Evolutionary conservation across 2,329 filamentous ascomycete species (phyloP).

Genomic region (Incumbomyces lentus): DNA sequence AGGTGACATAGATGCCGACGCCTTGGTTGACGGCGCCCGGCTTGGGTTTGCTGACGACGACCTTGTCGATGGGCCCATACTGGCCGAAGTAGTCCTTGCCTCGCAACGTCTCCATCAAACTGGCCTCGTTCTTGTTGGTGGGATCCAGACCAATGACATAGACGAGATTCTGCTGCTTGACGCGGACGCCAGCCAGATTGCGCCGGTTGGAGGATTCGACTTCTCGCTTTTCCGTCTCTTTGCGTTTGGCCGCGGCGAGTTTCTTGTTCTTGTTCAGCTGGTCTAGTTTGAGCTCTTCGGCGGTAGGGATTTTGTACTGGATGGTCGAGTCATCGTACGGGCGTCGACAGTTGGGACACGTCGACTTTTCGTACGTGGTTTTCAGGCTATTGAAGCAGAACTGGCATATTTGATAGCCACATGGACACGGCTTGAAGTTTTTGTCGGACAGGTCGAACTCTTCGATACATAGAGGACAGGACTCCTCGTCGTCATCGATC

Average conservation of each 20-base stretch:
- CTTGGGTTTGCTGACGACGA: constrained; percentile 94
- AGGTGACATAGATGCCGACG: constrained; percentile 97
- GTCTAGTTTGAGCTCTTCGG: constrained; percentile 54
- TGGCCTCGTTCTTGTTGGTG: constrained; percentile 79
- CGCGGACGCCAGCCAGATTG: constrained; percentile 86
- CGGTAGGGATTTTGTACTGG: constrained; percentile 88
- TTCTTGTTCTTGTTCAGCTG: constrained; percentile 41
- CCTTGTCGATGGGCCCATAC: constrained; percentile 97
- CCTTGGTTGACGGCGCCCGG: constrained; percentile 66
- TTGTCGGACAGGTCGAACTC: constrained; percentile 97
- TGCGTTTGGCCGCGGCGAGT: constrained; percentile 79
- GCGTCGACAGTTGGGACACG: constrained; percentile 93
- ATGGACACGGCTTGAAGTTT: constrained; percentile 93
- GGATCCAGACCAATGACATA: constrained; percentile 94
- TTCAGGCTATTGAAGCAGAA: constrained; percentile 99
- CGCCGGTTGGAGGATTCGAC: constrained; percentile 92
- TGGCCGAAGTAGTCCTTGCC: constrained; percentile 93
- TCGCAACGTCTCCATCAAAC: constrained; percentile 73
- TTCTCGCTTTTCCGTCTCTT: constrained; percentile 91
- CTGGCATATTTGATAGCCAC: constrained; percentile 98
- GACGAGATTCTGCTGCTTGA: constrained; percentile 96
- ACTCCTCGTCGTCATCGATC: constrained; percentile 41
- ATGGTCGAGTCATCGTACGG: constrained; percentile 96
- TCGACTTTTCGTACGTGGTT: constrained; percentile 77
- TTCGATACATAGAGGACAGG: constrained; percentile 82